A percentile compares a stretch with the other conserved stretches of the same genome.
These are phyloP conservation scores for Nicotiana sylvestris DNA, from an alignment of 257 asterid genomes.

Conservation along the genomic window DNA sequence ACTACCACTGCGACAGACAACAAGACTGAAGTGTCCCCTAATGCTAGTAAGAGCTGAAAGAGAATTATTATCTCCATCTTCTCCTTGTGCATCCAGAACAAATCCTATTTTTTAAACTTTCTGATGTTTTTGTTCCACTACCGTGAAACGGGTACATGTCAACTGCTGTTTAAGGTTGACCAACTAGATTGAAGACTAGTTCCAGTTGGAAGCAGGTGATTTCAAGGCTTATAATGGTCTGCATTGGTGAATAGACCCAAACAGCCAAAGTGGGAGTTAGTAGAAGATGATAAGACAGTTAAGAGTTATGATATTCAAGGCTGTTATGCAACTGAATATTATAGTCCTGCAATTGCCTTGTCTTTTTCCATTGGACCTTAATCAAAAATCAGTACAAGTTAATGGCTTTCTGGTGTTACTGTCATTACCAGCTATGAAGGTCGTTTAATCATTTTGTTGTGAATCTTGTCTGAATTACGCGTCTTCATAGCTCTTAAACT, in stretches of 20 bases:
- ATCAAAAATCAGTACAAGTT: neutral
- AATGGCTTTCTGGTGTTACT: neutral
- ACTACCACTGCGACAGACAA: neutral
- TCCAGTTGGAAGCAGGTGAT: neutral
- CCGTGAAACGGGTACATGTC: neutral
- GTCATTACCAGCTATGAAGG: neutral
- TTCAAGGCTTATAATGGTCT: neutral
- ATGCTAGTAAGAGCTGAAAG: slow-evolving; percentile 19
- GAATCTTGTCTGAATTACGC: neutral
- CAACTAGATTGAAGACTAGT: neutral
- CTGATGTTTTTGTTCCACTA: neutral
- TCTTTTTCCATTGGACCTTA: neutral
- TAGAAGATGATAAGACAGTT: neutral
- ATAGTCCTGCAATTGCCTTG: neutral
- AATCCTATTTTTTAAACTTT: neutral
- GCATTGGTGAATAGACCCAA: neutral
- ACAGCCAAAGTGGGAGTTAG: neutral
- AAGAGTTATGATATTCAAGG: neutral
- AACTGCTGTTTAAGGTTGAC: neutral
- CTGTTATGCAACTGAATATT: neutral
- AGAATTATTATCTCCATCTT: neutral
- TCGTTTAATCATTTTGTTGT: neutral
- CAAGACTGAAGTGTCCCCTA: slow-evolving; percentile 19
- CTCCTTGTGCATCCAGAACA: neutral
- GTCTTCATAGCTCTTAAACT: neutral